Base-by-base conservation (phyloP, 345 rosid genomes). In the Ricinus communis region DNA sequence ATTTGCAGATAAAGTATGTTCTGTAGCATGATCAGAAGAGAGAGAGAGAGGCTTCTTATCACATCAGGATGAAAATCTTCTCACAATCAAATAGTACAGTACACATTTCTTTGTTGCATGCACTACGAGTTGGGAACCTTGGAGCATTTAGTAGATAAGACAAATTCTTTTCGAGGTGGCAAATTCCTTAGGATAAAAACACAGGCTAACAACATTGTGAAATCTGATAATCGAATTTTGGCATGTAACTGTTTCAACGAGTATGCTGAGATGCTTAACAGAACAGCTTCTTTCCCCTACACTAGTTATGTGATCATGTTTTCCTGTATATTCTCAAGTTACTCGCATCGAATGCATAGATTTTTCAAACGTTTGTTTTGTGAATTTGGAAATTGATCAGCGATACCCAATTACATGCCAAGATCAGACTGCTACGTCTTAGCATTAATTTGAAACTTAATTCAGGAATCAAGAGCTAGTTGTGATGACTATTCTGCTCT, bases 1-100 rank as follows among this genome's bases (percentile, higher is more conserved):
- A 21, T 65, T 31, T 62, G 73, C 80, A 77, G 80, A 77, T 50
- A 77, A 77, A 66, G 68, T 77, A 12, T 77, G 80, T 61, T 71
- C 76, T 28, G 5, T n/a, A 36, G 69, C 69, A 62, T 77, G 62
- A 76, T 59, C 40, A 46, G 71, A 45, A 21, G 47, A 19, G 21
- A 36, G 24, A 38, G 24, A 31, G 41, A 13, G 24, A 31, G 38
- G 43, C 31, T 27, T 43, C n/a, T n/a, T n/a, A n/a, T n/a, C n/a
- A n/a, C n/a, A n/a, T n/a, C n/a, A n/a, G n/a, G n/a, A n/a, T n/a
- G n/a, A n/a, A n/a, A n/a, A n/a, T n/a, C n/a, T n/a, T n/a, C n/a
- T 46, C 43, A 64, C 55, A 27, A 21, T 56, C 22, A n/a, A 25
- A 63, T 15, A 31, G 18, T 58, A 43, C 13, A 43, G 47, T 1